phyloP scores from a whole-genome alignment of 345 rosid genomes.

The Dipteronia dyeriana region DNA sequence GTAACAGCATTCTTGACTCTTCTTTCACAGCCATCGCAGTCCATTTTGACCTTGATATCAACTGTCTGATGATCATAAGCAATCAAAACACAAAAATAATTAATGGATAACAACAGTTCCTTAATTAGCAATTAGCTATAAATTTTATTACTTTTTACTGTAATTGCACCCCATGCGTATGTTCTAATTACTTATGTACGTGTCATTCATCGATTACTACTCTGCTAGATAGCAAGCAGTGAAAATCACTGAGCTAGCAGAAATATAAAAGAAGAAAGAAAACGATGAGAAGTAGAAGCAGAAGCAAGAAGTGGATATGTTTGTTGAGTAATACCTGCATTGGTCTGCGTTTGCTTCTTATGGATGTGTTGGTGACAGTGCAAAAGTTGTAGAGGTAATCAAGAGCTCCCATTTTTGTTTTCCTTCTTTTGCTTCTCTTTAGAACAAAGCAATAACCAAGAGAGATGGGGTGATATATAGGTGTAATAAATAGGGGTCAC shows the following conservation, averaged over 20 bases:
- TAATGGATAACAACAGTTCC: no score
- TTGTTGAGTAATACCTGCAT: slow-evolving; percentile 63
- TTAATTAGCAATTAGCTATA: no score
- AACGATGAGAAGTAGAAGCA: slow-evolving; percentile 14
- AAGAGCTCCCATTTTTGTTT: slow-evolving; percentile 48
- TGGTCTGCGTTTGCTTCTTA: slow-evolving; percentile 74
- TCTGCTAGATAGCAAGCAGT: no score
- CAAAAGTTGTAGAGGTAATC: slow-evolving; percentile 86
- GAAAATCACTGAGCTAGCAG: no score
- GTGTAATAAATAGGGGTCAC: neutral
- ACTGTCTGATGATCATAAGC: slow-evolving; percentile 56
- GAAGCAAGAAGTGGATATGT: neutral
- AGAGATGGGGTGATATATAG: neutral
- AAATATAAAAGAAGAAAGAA: neutral
- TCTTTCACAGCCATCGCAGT: slow-evolving; percentile 97
- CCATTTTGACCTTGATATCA: slow-evolving; percentile 97
- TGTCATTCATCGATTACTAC: no score
- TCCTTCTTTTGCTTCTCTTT: slow-evolving; percentile 23
- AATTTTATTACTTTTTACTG: no score
- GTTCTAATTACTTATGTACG: no score
- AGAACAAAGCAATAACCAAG: slow-evolving; percentile 18
- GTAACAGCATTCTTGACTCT: slow-evolving; percentile 72
- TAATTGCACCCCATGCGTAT: no score
- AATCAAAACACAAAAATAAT: neutral
- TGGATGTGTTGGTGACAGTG: slow-evolving; percentile 58